Evolutionary conservation across 2,329 filamentous ascomycete species (phyloP), one percentile per base, ranked within the genome.

Genomic region (Elsinoe fawcettii): DNA sequence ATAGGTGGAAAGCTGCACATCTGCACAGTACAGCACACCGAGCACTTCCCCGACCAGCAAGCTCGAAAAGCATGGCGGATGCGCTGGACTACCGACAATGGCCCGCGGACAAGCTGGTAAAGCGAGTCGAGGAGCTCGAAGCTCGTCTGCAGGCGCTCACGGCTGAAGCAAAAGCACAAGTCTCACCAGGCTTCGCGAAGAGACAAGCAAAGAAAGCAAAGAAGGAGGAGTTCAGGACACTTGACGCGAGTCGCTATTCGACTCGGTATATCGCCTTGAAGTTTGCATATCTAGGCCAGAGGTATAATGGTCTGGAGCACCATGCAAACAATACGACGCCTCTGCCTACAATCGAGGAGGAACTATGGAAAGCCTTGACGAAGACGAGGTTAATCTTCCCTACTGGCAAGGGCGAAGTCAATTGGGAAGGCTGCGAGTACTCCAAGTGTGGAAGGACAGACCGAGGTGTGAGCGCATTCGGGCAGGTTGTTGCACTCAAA

Each of bases 361-460:
- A 91, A 71, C 70, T 99, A 51, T 99, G 90, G 88, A 91, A 91
- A 72, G 93, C 91, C 0, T 74, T 99, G 63, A 83, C 85, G 57
- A 92, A 88, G 71, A 83, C 87, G 4, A 82, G 87, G 55, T 77
- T 99, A 60, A 95, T 99, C 59, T 86, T 87, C 60, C 88, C 90
- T 14, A 74, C 80, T 9, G 63, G 60, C 2, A 63, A 66, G 16
- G 59, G 82, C 8, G 70, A 74, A 34, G 72, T 96, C 23, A 86
- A 88, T 70, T 96, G 90, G 80, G 83, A 88, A 32, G 85, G 85
- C 6, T 91, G 84, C 70, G 88, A 95, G 60, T 99, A 97, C 71
- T 90, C 88, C 34, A 99, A 99, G 71, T 96, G 92, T 67, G 93
- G 93, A 1, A 80, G 93, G 61, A 99, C 93, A 16, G 93, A 99